These are phyloP conservation scores for Ophiocordyceps camponoti-saundersi DNA, from an alignment of 2,329 filamentous ascomycete genomes.

Conservation along the genomic window DNA sequence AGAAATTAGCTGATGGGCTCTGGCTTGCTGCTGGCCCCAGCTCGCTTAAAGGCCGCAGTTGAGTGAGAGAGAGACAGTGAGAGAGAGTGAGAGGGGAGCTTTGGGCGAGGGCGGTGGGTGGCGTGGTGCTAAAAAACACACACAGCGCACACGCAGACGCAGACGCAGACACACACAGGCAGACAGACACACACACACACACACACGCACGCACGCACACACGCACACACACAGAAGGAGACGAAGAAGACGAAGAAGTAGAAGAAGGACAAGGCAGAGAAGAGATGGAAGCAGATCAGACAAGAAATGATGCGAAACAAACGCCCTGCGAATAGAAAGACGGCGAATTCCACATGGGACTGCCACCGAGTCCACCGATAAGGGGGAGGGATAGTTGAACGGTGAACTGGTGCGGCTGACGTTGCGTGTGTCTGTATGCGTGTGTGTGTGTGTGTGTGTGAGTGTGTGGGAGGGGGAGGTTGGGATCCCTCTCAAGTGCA, in stretches of 20 bases:
- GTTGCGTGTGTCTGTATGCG: too few relatives aligned
- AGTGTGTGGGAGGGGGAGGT: neutral
- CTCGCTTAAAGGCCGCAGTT: neutral
- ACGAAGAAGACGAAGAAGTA: too few relatives aligned
- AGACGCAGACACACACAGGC: too few relatives aligned
- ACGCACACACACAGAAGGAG: too few relatives aligned
- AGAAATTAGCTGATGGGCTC: neutral
- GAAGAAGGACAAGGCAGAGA: too few relatives aligned
- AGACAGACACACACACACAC: too few relatives aligned
- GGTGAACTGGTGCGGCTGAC: neutral
- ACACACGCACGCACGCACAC: too few relatives aligned
- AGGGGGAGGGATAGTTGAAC: neutral
- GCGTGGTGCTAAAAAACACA: neutral
- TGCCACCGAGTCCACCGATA: neutral
- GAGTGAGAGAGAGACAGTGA: too few relatives aligned
- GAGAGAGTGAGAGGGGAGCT: neutral
- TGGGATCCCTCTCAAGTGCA: neutral
- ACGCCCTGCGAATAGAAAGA: neutral
- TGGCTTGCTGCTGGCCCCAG: conserved; percentile 2
- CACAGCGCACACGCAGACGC: too few relatives aligned
- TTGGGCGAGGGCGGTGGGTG: neutral
- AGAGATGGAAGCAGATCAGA: neutral
- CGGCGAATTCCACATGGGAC: too few relatives aligned
- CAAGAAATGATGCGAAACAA: neutral
- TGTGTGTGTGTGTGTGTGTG: too few relatives aligned